phyloP scores from a whole-genome alignment of 805 yeast genomes.

The Isabelozyma pseudorhagii region DNA sequence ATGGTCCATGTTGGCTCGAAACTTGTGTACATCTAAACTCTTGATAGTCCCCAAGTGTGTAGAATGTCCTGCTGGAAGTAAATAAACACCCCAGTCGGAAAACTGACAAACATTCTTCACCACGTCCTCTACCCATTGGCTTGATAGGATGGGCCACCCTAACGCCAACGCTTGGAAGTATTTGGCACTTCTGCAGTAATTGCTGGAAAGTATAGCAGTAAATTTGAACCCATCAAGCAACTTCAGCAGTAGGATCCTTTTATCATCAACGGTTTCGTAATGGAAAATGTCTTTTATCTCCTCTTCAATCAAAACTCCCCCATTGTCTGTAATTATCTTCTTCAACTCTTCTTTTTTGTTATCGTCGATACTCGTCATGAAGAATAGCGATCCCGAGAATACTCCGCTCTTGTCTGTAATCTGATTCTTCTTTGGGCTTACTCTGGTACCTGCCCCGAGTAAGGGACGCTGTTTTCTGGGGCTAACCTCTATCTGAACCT shows the following conservation, averaged over 20 bases:
- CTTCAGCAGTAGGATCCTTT: background rate
- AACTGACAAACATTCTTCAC: conserved; percentile 23
- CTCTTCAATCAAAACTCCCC: conserved; percentile 37
- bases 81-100: conserved; percentile 47
- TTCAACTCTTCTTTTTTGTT: conserved; percentile 30
- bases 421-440: background rate
- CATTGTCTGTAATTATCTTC: conserved; percentile 35
- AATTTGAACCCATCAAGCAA: conserved; percentile 35
- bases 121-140: conserved; percentile 53
- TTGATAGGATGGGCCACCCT: conserved; percentile 83
- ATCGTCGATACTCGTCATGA: conserved; percentile 35
- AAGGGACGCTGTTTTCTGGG: background rate
- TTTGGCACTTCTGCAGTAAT: conserved; percentile 64
- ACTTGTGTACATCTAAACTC: conserved; percentile 49
- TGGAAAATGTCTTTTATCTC: conserved; percentile 26
- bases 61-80: conserved; percentile 74
- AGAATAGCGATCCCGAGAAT: conserved; percentile 26
- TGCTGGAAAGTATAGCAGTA: conserved; percentile 63
- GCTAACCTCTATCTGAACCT: background rate
- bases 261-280: conserved; percentile 6
- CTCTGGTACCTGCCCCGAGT: background rate
- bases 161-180: conserved; percentile 73
- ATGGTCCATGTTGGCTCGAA: conserved; percentile 31
- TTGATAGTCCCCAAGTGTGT: conserved; percentile 37
- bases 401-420: background rate